Conservation (phyloP, 2,329 filamentous ascomycete genomes). For the Didymella segeticola region DNA sequence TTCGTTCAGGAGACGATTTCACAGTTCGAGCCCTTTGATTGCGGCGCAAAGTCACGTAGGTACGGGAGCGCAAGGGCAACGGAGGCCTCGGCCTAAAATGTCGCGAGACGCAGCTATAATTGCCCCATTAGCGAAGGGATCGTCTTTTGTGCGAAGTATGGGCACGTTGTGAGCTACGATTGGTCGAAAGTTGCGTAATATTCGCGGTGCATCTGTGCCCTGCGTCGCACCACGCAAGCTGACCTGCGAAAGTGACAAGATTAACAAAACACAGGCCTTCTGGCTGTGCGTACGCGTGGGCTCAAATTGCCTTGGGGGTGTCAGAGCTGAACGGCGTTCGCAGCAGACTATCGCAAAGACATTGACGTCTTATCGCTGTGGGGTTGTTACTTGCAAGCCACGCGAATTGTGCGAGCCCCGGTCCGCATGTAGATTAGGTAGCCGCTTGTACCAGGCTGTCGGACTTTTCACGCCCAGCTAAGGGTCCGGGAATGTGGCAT, state of each 20-base stretch:
- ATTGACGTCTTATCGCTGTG: constrained; percentile 30
- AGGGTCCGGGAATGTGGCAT: constrained; percentile 46
- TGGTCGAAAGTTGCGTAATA: constrained; percentile 18
- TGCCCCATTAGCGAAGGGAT: neutral
- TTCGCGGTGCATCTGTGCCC: constrained; percentile 22
- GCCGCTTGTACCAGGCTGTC: constrained; percentile 42
- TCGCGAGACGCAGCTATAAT: constrained; percentile 12
- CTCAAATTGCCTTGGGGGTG: constrained; percentile 4
- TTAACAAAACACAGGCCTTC: neutral
- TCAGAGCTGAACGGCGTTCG: constrained; percentile 13
- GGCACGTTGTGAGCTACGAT: constrained; percentile 29
- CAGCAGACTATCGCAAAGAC: constrained; percentile 26
- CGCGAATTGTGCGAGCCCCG: constrained; percentile 42
- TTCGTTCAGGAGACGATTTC: constrained; percentile 15
- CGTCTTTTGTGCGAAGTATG: constrained; percentile 3
- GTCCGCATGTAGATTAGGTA: constrained; percentile 24
- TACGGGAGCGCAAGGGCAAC: constrained; percentile 30
- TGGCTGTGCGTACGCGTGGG: neutral
- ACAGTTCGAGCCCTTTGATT: constrained; percentile 12
- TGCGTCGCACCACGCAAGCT: constrained; percentile 7
- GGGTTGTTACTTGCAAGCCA: constrained; percentile 31
- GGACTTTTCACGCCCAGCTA: constrained; percentile 36
- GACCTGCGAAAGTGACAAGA: constrained; percentile 7
- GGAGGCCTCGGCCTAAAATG: constrained; percentile 26
- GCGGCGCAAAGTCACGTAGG: constrained; percentile 32